These are phyloP conservation scores for Flaveria ramosissima DNA, from an alignment of 129 eudicot genomes.

Conservation along the genomic window DNA sequence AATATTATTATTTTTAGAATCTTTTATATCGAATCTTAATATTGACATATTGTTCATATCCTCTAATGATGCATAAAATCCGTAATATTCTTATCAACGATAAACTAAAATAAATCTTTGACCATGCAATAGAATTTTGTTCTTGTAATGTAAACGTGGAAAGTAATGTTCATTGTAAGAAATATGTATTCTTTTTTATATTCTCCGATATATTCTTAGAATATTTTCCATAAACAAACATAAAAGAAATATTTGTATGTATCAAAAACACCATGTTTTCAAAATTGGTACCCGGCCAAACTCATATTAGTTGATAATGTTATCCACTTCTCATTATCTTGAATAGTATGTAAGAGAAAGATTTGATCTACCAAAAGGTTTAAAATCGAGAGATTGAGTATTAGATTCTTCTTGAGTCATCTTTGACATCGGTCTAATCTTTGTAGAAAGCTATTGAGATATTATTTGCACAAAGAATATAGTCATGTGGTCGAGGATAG, in stretches of 20 bases:
- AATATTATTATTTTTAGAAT: no score
- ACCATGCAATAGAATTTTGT: no score
- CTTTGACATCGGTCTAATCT: constrained; percentile 25
- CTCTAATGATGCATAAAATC: no score
- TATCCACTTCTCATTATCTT: constrained; percentile 1
- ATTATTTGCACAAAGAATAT: constrained; percentile 34
- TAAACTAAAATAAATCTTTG: not conserved
- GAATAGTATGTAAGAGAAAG: constrained; percentile 11
- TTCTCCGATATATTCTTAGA: not conserved
- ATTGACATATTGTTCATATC: no score
- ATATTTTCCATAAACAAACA: not conserved
- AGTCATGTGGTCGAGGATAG: constrained; percentile 28
- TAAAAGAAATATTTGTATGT: not conserved
- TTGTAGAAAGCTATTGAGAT: constrained; percentile 26
- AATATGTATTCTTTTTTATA: not conserved
- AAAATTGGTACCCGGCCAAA: not conserved
- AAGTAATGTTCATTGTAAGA: not conserved
- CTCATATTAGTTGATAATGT: not conserved
- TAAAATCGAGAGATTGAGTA: constrained; percentile 19
- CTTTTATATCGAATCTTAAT: no score
- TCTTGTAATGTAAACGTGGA: no score
- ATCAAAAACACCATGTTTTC: not conserved
- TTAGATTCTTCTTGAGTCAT: constrained; percentile 32
- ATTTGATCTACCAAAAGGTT: constrained; percentile 28
- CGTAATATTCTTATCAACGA: not conserved